Percentiles rank a stretch among this genome's conserved stretches.
Conservation (phyloP, 2,329 filamentous ascomycete species). For the Fonsecaea erecta region DNA sequence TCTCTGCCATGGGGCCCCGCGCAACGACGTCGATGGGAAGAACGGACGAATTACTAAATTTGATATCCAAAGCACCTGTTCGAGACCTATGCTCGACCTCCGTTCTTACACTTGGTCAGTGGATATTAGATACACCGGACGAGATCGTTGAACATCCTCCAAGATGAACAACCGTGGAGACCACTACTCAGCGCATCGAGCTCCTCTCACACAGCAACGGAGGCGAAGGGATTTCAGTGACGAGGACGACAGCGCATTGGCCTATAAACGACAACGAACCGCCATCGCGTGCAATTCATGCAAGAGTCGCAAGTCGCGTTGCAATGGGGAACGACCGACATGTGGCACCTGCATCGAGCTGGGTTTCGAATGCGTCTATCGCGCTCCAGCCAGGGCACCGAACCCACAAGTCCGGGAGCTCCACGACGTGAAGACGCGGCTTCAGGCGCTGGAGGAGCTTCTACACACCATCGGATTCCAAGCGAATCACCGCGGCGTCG, state of each 20-base stretch:
- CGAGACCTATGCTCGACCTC: too few relatives aligned
- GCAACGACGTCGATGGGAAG: too few relatives aligned
- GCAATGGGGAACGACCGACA: slow-evolving; percentile 6
- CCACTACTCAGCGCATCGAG: too few relatives aligned
- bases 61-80: too few relatives aligned
- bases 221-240: too few relatives aligned
- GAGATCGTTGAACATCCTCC: too few relatives aligned
- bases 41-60: too few relatives aligned
- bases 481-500: not conserved
- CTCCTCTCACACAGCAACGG: too few relatives aligned
- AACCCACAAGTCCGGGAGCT: not conserved
- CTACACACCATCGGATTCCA: not conserved
- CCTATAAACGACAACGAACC: slow-evolving; percentile 1
- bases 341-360: not conserved
- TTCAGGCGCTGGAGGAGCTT: not conserved
- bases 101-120: too few relatives aligned
- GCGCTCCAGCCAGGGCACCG: not conserved
- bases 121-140: too few relatives aligned
- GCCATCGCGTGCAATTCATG: slow-evolving; percentile 7
- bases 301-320: slow-evolving; percentile 4
- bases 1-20: too few relatives aligned
- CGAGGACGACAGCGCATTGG: not conserved
- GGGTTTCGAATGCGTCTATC: slow-evolving; percentile 13
- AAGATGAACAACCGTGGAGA: too few relatives aligned
- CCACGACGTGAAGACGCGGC: not conserved